These are phyloP conservation scores for Capsicum rhomboideum DNA, from an alignment of 257 asterid genomes.

Conservation along the genomic window DNA sequence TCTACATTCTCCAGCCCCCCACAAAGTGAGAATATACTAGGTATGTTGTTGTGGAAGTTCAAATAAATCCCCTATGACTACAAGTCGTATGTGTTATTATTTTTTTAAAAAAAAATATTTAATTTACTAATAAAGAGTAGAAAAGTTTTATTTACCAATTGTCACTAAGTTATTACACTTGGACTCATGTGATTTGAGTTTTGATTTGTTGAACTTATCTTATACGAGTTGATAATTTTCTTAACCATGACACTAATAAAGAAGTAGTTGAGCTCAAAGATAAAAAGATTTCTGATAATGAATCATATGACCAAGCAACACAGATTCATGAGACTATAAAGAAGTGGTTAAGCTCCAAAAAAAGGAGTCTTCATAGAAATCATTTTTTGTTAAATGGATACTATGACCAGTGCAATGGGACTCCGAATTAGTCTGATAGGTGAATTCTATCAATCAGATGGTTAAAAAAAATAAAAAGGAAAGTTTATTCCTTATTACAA, in stretches of 20 bases:
- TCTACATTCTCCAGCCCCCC: no score
- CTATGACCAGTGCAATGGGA: no score
- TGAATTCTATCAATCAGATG: no score
- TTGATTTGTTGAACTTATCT: background rate
- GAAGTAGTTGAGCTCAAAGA: background rate
- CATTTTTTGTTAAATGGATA: background rate
- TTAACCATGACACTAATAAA: background rate
- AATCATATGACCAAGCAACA: no score
- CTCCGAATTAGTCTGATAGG: no score
- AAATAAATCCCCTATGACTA: background rate
- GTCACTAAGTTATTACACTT: background rate
- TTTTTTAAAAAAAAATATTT: background rate
- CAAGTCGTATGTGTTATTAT: background rate
- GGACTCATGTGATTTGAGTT: background rate
- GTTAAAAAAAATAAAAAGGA: no score
- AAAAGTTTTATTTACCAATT: background rate
- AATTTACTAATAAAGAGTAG: background rate
- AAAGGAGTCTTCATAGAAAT: no score
- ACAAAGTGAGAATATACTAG: no score
- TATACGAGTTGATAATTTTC: background rate
- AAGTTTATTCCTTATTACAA: background rate
- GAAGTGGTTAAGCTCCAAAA: no score
- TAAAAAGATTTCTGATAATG: no score
- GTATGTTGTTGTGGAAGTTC: background rate
- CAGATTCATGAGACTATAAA: no score